Conservation (phyloP, 257 asterid species). For the Coffea eugenioides region DNA sequence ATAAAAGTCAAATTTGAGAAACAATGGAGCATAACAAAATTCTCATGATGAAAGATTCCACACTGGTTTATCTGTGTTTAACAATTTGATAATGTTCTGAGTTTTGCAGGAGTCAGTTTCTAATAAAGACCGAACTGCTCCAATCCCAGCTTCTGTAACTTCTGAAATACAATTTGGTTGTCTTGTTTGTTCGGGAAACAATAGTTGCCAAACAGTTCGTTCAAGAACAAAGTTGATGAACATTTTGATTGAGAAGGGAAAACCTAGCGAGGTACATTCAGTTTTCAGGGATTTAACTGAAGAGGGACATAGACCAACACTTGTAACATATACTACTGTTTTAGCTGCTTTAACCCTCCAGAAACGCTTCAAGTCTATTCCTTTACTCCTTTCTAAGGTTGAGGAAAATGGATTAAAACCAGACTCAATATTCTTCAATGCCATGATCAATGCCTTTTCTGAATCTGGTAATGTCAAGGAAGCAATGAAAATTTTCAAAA, state of each 20-base stretch:
- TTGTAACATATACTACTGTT: constrained; percentile 80
- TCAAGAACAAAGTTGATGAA: constrained; percentile 89
- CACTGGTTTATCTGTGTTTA: not conserved
- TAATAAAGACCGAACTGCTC: constrained; percentile 33
- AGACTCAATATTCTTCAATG: constrained; percentile 89
- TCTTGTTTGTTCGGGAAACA: constrained; percentile 47
- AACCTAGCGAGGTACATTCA: constrained; percentile 69
- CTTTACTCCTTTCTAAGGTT: constrained; percentile 63
- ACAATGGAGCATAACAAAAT: too few species aligned
- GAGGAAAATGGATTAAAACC: constrained; percentile 76
- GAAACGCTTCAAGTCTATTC: constrained; percentile 76
- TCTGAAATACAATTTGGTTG: constrained; percentile 42
- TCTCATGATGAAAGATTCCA: too few species aligned
- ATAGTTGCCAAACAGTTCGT: constrained; percentile 68
- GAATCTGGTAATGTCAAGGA: constrained; percentile 84
- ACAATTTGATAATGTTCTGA: not conserved
- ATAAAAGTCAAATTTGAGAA: not conserved
- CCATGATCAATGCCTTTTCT: constrained; percentile 89
- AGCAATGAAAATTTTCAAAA: constrained; percentile 66
- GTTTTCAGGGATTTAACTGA: constrained; percentile 60
- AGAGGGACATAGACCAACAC: constrained; percentile 91
- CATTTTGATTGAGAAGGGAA: constrained; percentile 55
- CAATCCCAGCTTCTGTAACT: constrained; percentile 29
- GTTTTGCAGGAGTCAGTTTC: constrained; percentile 51
- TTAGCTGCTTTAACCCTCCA: constrained; percentile 77